phyloP scores from a whole-genome alignment of 768 basidiomycete species.

The Candolleomyces eurysporus region DNA sequence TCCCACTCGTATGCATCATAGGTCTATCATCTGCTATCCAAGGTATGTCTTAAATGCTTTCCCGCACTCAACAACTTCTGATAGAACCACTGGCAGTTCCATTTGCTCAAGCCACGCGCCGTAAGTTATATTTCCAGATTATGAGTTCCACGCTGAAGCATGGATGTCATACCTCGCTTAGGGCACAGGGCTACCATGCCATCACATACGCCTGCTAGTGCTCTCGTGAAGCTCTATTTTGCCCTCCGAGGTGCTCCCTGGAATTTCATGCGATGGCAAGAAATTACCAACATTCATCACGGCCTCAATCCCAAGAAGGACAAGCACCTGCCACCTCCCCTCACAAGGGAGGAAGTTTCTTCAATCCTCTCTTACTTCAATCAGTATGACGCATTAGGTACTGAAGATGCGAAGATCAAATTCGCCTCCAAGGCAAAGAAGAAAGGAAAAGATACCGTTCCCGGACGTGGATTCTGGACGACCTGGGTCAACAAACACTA shows the following conservation, averaged over 20 bases:
- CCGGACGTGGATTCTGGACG: slow-evolving; percentile 8
- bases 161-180: too few relatives aligned
- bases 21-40: too few relatives aligned
- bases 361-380: slow-evolving; percentile 14
- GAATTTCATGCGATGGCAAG: slow-evolving; percentile 15
- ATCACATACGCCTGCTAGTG: slow-evolving; percentile 6
- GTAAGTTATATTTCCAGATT: too few relatives aligned
- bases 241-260: slow-evolving; percentile 10
- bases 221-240: slow-evolving; percentile 16
- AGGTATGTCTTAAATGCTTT: too few relatives aligned
- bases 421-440: not conserved
- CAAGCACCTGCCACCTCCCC: slow-evolving; percentile 9
- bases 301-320: slow-evolving; percentile 22
- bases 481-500: not conserved
- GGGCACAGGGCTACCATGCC: not conserved
- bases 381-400: not conserved
- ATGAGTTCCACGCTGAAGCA: too few relatives aligned
- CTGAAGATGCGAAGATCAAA: not conserved
- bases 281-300: slow-evolving; percentile 16
- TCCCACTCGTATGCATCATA: too few relatives aligned
- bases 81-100: too few relatives aligned
- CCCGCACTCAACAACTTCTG: too few relatives aligned
- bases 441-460: slow-evolving; percentile 5
- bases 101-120: too few relatives aligned
- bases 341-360: slow-evolving; percentile 5